phyloP scores from a whole-genome alignment of 495 filamentous ascomycete species.

The Hyaloscypha hepaticicola region DNA sequence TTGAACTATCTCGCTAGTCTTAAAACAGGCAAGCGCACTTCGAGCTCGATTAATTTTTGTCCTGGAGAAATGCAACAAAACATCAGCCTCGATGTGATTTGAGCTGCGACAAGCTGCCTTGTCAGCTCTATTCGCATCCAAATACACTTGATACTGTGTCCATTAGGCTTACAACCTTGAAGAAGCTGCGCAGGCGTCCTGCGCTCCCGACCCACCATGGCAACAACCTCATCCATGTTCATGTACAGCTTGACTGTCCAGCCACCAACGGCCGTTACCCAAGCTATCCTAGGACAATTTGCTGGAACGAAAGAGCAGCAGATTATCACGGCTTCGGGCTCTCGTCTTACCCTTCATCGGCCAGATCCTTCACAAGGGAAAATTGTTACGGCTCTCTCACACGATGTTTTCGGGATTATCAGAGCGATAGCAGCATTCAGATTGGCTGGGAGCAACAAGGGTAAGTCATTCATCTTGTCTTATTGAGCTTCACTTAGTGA shows the following conservation, averaged over 20 bases:
- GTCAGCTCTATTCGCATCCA: slow-evolving; percentile 14
- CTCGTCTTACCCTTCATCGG: slow-evolving; percentile 81
- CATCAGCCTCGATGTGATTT: slow-evolving; percentile 24
- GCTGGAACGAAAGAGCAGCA: slow-evolving; percentile 94
- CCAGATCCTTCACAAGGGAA: slow-evolving; percentile 84
- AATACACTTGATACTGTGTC: background rate
- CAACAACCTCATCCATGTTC: slow-evolving; percentile 95
- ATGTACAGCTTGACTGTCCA: slow-evolving; percentile 95
- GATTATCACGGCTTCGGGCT: slow-evolving; percentile 91
- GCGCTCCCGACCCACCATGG: slow-evolving; percentile 67
- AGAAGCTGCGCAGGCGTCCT: slow-evolving; percentile 52
- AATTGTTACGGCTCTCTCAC: slow-evolving; percentile 77
- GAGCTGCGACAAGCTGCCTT: slow-evolving; percentile 26
- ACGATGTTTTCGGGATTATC: slow-evolving; percentile 96
- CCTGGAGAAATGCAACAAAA: background rate
- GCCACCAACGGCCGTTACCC: slow-evolving; percentile 80
- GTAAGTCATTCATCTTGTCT: slow-evolving; percentile 59
- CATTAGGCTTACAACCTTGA: background rate
- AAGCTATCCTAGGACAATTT: slow-evolving; percentile 92
- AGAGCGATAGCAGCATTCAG: slow-evolving; percentile 83
- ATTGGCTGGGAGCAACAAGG: slow-evolving; percentile 91
- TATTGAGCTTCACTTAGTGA: slow-evolving; percentile 85
- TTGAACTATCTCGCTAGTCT: background rate
- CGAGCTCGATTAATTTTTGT: background rate
- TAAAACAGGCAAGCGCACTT: background rate